Conservation (phyloP, 495 filamentous ascomycete species). For the Podospora didyma region DNA sequence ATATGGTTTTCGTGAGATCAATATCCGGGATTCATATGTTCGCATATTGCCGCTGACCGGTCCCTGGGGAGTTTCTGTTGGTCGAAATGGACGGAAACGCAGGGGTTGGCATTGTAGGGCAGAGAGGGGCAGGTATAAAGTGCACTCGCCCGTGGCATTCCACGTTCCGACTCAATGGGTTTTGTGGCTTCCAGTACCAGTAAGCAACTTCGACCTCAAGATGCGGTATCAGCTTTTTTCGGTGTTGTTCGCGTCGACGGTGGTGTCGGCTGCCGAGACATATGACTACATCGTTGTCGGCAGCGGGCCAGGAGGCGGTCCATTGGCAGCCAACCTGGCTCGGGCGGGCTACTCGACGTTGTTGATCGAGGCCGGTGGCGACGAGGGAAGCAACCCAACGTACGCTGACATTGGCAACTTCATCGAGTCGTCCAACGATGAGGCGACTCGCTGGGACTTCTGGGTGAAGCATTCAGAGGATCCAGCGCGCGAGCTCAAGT, state of each 20-base stretch:
- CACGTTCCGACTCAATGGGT: too few relatives aligned
- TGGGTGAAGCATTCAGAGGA: slow-evolving; percentile 50
- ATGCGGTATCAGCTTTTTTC: slow-evolving; percentile 29
- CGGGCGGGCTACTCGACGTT: slow-evolving; percentile 56
- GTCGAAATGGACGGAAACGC: neutral
- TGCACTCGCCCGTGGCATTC: too few relatives aligned
- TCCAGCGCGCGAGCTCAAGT: slow-evolving; percentile 35
- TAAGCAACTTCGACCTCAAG: slow-evolving; percentile 1
- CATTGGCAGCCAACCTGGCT: slow-evolving; percentile 58
- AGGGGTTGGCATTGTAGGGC: too few relatives aligned
- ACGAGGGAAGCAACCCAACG: slow-evolving; percentile 50
- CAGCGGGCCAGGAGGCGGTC: slow-evolving; percentile 62
- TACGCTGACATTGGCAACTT: slow-evolving; percentile 38
- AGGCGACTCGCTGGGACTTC: slow-evolving; percentile 47
- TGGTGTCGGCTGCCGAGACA: slow-evolving; percentile 4
- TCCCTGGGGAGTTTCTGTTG: neutral
- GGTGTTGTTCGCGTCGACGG: slow-evolving; percentile 17
- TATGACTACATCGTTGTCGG: slow-evolving; percentile 69
- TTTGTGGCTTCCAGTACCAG: too few relatives aligned
- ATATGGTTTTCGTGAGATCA: neutral
- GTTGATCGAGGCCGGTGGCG: slow-evolving; percentile 61
- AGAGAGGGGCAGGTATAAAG: too few relatives aligned
- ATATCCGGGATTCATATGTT: neutral
- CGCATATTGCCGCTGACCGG: slow-evolving; percentile 5
- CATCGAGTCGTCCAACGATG: slow-evolving; percentile 42